phyloP scores from a whole-genome alignment of 805 yeast genomes.

The Cyberlindnera lachancei region DNA sequence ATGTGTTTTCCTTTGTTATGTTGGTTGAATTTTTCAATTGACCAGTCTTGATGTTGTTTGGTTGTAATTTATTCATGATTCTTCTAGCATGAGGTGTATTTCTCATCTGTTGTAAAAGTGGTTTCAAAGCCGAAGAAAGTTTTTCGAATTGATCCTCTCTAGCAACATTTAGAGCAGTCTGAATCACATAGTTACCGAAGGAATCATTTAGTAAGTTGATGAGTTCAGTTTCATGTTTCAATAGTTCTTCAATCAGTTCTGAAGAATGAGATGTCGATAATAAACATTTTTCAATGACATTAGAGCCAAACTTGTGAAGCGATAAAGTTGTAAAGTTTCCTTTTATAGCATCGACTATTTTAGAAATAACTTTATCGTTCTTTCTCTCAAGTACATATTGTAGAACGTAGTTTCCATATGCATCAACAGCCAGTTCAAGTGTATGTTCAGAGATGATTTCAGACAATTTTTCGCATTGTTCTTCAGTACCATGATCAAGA shows the following conservation, averaged over 20 bases:
- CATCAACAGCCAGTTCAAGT: slow-evolving; percentile 71
- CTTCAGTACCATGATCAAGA: slow-evolving; percentile 74
- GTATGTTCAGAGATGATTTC: slow-evolving; percentile 62
- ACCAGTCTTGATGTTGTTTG: slow-evolving; percentile 2
- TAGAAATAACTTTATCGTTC: slow-evolving; percentile 24
- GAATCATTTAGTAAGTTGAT: slow-evolving; percentile 73
- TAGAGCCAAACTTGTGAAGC: slow-evolving; percentile 86
- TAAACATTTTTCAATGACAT: slow-evolving; percentile 86
- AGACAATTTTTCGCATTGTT: slow-evolving; percentile 64
- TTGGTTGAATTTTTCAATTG: too few relatives aligned
- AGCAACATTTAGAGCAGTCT: slow-evolving; percentile 72
- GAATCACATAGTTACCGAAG: slow-evolving; percentile 91
- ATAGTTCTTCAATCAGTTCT: slow-evolving; percentile 44
- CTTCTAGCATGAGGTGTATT: slow-evolving; percentile 96
- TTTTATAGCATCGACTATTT: slow-evolving; percentile 28
- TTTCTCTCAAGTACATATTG: slow-evolving; percentile 70
- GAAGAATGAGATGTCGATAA: slow-evolving; percentile 37
- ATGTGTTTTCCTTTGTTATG: too few relatives aligned
- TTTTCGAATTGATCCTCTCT: slow-evolving; percentile 41
- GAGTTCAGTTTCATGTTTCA: slow-evolving; percentile 27
- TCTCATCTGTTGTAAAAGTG: slow-evolving; percentile 69
- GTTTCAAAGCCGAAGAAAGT: slow-evolving; percentile 54
- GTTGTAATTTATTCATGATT: slow-evolving; percentile 60
- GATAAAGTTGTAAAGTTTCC: slow-evolving; percentile 41
- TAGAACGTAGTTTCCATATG: slow-evolving; percentile 94